Evolutionary conservation across 75 land plant genomes (phyloP), one percentile per base, ranked within the genome.

Genomic region (Cryptomeria japonica): DNA sequence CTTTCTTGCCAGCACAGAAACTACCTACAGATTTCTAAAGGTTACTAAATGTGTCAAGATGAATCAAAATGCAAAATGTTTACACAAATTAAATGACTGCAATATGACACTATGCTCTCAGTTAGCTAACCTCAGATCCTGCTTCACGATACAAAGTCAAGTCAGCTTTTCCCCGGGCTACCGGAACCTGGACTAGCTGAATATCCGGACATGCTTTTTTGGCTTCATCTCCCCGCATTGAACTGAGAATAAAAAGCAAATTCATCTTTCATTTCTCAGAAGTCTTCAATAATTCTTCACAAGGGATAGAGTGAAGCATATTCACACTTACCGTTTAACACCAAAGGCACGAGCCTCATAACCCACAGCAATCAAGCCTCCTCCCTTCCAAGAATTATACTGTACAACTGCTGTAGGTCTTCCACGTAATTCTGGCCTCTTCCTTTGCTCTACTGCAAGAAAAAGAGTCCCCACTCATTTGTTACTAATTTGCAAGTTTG

Each of bases 181-280:
- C 94, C 25, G 99, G 99, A 83, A 97, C 99, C 86, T 98, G 97
- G 83, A 98, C 91, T 64, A 98, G 92, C 87, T 97, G 92, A 88
- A 98, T 97, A 82, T 94, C 92, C 38, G 99, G 97, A 89, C 99
- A 98, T 1, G 92, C 92, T 84, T 91, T 88, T 86, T 95, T 97
- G 13, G 99, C 99, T 78, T 97, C 99, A 90, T 96, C 96, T 84
- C 99, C 99, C 75, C 98, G 92, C 99, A 98, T 98, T 64, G 95
- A 94, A 47, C 99, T 98, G 90, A 12, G 14, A 89, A 86, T 91
- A 19, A 83, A n/a, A 86, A 70, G 41, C 13, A 49, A 32, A 41
- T 36, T 19, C 39, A 87, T 1, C 61, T 86, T n/a, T 44, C 18
- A 79, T 18, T 31, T 58, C 64, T 58, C 39, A n/a, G 10, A 55